Percentiles rank a stretch among this genome's conserved stretches.
These are phyloP conservation scores for Solanum lycopersicoides DNA, from an alignment of 257 asterid species.

Conservation along the genomic window DNA sequence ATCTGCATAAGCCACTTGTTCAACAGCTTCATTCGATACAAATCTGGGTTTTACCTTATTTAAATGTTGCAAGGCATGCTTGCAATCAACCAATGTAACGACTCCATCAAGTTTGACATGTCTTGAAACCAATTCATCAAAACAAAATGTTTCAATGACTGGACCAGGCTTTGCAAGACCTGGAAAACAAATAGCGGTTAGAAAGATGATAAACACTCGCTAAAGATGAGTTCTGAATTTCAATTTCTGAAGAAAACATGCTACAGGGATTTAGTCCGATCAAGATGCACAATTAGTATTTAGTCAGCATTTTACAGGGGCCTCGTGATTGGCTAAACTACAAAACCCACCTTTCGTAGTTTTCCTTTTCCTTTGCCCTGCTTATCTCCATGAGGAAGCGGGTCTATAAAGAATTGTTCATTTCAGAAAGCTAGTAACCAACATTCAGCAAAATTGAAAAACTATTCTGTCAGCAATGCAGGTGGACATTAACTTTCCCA, in stretches of 20 bases:
- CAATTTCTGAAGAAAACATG: neutral
- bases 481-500: neutral
- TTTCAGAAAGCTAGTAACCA: neutral
- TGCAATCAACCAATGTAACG: conserved; percentile 82
- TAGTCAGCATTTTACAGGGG: neutral
- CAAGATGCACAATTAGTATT: neutral
- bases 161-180: conserved; percentile 99
- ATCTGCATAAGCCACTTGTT: conserved; percentile 97
- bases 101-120: conserved; percentile 96
- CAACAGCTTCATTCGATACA: conserved; percentile 94
- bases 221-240: neutral
- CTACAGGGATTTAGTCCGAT: neutral
- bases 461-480: neutral
- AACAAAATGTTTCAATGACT: conserved; percentile 86
- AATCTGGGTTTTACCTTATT: conserved; percentile 89
- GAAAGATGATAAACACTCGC: neutral
- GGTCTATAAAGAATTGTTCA: neutral
- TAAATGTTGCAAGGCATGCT: conserved; percentile 68
- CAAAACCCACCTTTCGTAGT: neutral
- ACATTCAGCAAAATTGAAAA: neutral
- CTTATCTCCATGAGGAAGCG: neutral
- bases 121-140: conserved; percentile 74
- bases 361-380: neutral
- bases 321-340: neutral
- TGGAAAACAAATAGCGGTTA: conserved; percentile 15